phyloP scores from a whole-genome alignment of 2,329 filamentous ascomycete genomes.

The Aspergillus latus region DNA sequence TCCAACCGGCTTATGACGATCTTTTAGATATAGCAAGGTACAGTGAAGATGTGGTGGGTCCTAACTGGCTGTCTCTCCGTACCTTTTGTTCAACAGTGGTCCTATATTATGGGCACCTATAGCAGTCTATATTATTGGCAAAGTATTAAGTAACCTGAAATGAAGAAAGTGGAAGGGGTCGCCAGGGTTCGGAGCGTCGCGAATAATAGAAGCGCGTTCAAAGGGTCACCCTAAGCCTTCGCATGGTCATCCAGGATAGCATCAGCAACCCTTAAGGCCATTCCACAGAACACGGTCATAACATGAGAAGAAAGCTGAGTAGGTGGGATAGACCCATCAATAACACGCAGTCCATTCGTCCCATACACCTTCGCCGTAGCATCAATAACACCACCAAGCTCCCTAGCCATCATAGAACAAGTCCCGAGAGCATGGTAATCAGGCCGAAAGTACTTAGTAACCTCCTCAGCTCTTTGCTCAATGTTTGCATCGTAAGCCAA shows the following conservation, averaged over 20 bases:
- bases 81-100: too few species aligned
- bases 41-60: too few species aligned
- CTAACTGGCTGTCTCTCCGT: too few species aligned
- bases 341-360: constrained; percentile 34
- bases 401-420: constrained; percentile 34
- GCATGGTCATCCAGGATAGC: constrained; percentile 13
- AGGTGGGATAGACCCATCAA: constrained; percentile 39
- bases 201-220: not conserved
- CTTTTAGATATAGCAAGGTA: too few species aligned
- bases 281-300: constrained; percentile 33
- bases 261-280: constrained; percentile 29
- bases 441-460: constrained; percentile 27
- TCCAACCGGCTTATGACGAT: too few species aligned
- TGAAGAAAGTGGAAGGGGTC: too few species aligned
- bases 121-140: too few species aligned
- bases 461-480: constrained; percentile 25
- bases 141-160: too few species aligned
- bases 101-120: too few species aligned
- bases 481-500: not conserved
- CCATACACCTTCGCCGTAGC: constrained; percentile 31
- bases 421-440: constrained; percentile 35
- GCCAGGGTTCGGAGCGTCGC: too few species aligned
- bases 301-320: constrained; percentile 34
- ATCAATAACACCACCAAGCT: constrained; percentile 37
- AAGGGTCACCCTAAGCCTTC: not conserved